A percentile compares a stretch with the other conserved stretches of the same genome.
These are phyloP conservation scores for Rhodomyrtus tomentosa DNA, from an alignment of 345 rosid species.

Conservation along the genomic window DNA sequence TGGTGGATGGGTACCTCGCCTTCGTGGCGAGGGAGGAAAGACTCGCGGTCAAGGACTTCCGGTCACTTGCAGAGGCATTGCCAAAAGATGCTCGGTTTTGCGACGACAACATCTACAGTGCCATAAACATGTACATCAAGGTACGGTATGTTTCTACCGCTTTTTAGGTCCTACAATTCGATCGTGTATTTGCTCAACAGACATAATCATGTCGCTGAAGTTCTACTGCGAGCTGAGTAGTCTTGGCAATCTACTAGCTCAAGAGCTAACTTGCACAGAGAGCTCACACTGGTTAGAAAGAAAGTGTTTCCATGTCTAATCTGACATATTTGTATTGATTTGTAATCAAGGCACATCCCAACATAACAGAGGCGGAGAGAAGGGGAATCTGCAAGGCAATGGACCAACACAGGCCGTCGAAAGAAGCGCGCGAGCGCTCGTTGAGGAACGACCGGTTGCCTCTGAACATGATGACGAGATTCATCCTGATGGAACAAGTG, in stretches of 20 bases:
- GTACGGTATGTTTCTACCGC: conserved; percentile 4
- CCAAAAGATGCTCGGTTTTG: conserved; percentile 25
- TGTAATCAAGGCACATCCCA: conserved; percentile 33
- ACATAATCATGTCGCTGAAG: background rate
- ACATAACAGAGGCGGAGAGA: conserved; percentile 36
- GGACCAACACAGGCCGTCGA: conserved; percentile 33
- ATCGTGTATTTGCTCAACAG: background rate
- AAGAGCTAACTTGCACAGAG: background rate
- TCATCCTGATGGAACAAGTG: conserved; percentile 39
- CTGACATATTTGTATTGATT: background rate
- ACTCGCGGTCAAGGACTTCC: conserved; percentile 20
- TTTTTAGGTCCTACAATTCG: background rate
- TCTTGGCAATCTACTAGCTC: background rate
- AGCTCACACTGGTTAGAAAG: background rate
- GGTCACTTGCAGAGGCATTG: conserved; percentile 20
- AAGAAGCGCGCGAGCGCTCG: conserved; percentile 34
- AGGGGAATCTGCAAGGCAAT: conserved; percentile 21
- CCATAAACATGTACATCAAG: conserved; percentile 48
- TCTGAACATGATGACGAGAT: conserved; percentile 5
- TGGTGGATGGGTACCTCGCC: conserved; percentile 36
- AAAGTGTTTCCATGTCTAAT: background rate
- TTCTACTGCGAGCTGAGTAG: background rate
- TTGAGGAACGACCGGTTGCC: conserved; percentile 33
- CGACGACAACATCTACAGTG: conserved; percentile 34
- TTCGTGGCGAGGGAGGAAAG: conserved; percentile 29